phyloP scores from a whole-genome alignment of 2,329 filamentous ascomycete genomes.

The Lasiodiplodia theobromae region DNA sequence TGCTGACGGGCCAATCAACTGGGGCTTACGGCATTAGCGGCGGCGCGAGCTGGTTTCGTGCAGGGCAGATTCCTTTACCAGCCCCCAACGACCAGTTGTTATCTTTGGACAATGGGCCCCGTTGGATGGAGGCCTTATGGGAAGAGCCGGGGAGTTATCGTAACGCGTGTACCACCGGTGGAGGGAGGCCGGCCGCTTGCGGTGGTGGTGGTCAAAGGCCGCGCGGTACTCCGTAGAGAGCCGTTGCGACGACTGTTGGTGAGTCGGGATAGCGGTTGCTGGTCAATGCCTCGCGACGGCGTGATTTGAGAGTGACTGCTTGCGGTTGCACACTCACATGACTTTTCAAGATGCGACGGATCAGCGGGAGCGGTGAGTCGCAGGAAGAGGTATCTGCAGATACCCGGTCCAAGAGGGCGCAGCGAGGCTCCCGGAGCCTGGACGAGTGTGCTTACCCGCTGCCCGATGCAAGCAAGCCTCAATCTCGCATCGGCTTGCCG shows the following conservation, averaged over 20 bases:
- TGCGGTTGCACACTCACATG: background rate
- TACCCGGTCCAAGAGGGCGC: slow-evolving; percentile 10
- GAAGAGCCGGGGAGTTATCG: background rate
- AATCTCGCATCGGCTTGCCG: slow-evolving; percentile 7
- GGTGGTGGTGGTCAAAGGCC: background rate
- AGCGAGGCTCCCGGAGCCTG: slow-evolving; percentile 12
- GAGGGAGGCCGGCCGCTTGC: background rate
- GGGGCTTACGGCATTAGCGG: slow-evolving; percentile 1
- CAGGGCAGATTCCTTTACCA: background rate
- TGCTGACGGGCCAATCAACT: background rate
- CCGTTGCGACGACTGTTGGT: background rate
- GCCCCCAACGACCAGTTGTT: background rate
- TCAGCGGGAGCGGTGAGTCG: slow-evolving; percentile 20
- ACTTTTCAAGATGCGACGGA: slow-evolving; percentile 6
- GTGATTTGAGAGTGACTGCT: background rate
- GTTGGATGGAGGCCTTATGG: background rate
- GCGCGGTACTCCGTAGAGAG: background rate
- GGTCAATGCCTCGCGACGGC: background rate
- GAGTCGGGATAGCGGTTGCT: background rate
- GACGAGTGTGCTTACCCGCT: slow-evolving; percentile 16
- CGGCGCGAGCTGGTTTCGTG: background rate
- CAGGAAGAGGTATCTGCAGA: slow-evolving; percentile 11
- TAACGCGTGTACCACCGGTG: background rate
- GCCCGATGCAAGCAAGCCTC: slow-evolving; percentile 13
- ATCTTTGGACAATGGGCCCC: background rate